Evolutionary conservation across 1,284 basidiomycete genomes (phyloP).

Genomic region (Caloboletus firmus): DNA sequence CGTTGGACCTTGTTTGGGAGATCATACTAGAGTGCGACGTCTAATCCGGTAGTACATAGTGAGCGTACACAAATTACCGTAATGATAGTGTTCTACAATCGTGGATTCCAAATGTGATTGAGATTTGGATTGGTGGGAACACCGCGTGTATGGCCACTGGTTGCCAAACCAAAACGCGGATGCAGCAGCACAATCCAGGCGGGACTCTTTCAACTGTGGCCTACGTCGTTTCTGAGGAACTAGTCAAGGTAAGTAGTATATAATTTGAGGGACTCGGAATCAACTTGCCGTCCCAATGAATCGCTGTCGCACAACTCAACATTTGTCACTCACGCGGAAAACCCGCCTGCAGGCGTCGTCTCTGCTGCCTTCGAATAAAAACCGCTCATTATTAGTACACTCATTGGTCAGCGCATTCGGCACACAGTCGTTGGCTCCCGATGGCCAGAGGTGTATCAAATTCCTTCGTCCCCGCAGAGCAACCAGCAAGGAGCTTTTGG

Average conservation of each 20-base stretch:
- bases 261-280: not conserved
- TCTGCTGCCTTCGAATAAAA: conserved; percentile 77
- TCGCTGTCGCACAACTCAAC: not conserved
- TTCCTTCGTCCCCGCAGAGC: conserved; percentile 56
- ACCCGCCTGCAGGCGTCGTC: conserved; percentile 54
- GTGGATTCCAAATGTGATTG: too few relatives aligned
- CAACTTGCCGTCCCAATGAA: not conserved
- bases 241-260: conserved; percentile 44
- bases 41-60: not conserved
- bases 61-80: not conserved
- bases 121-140: not conserved
- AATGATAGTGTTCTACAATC: not conserved
- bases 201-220: conserved; percentile 26
- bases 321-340: not conserved
- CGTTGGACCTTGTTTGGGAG: conserved; percentile 92
- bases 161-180: conserved; percentile 2
- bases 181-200: conserved; percentile 5
- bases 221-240: conserved; percentile 60
- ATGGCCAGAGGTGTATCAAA: conserved; percentile 36
- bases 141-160: too few relatives aligned
- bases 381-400: conserved; percentile 81
- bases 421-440: conserved; percentile 43
- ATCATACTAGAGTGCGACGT: conserved; percentile 51
- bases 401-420: conserved; percentile 62
- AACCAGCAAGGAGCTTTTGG: conserved; percentile 48